Evolutionary conservation across 2,329 filamentous ascomycete species (phyloP), one percentile per base, ranked within the genome.

Genomic region (Aspergillus novofumigatus): DNA sequence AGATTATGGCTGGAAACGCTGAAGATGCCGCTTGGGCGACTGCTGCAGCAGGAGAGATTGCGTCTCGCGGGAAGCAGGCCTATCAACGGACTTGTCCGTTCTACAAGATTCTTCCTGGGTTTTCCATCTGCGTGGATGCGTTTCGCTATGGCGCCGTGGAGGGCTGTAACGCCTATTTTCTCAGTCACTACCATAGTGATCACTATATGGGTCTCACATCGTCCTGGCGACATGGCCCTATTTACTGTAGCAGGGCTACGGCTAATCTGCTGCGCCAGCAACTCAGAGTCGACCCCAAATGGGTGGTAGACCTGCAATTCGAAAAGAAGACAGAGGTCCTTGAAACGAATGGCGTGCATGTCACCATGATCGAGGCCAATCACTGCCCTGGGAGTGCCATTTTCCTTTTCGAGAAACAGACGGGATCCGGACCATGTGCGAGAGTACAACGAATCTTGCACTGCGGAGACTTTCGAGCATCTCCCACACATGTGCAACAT

Each of bases 171-270:
- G 94, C 93, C 1, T 99, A 99, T 71, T 99, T 99, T 65, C 82
- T 99, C 10, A 97, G 92, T 66, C 94, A 99, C 70, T 99, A 97
- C 65, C 94, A 99, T 74, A 97, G 92, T 67, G 94, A 99, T 70
- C 94, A 99, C 71, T 99, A 99, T 67, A 86, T 97, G 35, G 94
- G 94, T 2, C 78, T 99, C 10, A 94, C 91, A 10, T 86, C 89
- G 7, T 91, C 82, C 32, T 99, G 94, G 94, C 85, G 80, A 42
- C 92, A 99, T 70, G 94, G 94, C 0, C 93, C 92, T 0, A 97
- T 99, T 51, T 99, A 96, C 69, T 97, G 94, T 78, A 97, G 93
- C 69, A 88, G 86, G 64, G 90, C 96, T 14, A 99, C 94, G 0
- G 94, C 85, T 0, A 96, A 95, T 66, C 81, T 99, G 2, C 91